Percentiles rank a stretch among this genome's conserved stretches.
Evolutionary conservation across 2,329 filamentous ascomycete species (phyloP).

Genomic region (Phialophora verrucosa): DNA sequence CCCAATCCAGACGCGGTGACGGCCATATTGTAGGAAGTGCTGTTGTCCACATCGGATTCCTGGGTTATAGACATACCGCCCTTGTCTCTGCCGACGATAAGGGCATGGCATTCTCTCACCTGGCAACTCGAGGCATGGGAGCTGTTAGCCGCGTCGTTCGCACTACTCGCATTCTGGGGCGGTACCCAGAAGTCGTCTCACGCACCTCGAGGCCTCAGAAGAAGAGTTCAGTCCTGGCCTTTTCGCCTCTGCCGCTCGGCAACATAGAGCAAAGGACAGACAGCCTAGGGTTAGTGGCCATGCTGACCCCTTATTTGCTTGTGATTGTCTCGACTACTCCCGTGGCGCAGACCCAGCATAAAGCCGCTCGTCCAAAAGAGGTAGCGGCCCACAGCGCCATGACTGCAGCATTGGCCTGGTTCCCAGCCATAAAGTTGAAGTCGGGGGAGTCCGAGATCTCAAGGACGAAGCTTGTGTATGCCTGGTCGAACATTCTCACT

Average conservation of each 20-base stretch:
- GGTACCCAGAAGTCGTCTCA: slow-evolving; percentile 78
- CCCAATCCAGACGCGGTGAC: slow-evolving; percentile 71
- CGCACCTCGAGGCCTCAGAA: slow-evolving; percentile 72
- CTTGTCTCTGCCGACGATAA: slow-evolving; percentile 92
- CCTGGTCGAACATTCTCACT: slow-evolving; percentile 97
- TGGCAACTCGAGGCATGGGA: slow-evolving; percentile 89
- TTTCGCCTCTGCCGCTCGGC: slow-evolving; percentile 87
- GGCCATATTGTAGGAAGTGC: slow-evolving; percentile 80
- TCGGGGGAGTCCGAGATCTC: slow-evolving; percentile 69
- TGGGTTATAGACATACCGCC: slow-evolving; percentile 91
- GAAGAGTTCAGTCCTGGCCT: slow-evolving; percentile 92
- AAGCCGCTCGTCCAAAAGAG: slow-evolving; percentile 88
- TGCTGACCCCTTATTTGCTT: slow-evolving; percentile 92
- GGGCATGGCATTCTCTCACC: slow-evolving; percentile 97
- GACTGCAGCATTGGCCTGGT: slow-evolving; percentile 95
- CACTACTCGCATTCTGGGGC: slow-evolving; percentile 85
- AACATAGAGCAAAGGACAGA: slow-evolving; percentile 91
- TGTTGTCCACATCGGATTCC: slow-evolving; percentile 89
- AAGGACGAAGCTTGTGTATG: slow-evolving; percentile 88
- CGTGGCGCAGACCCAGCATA: slow-evolving; percentile 94
- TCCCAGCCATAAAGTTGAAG: slow-evolving; percentile 92
- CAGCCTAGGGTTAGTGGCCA: slow-evolving; percentile 85
- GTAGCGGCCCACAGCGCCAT: slow-evolving; percentile 87
- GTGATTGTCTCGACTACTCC: slow-evolving; percentile 98
- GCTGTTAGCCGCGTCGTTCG: slow-evolving; percentile 84